Percentiles rank a stretch among this genome's conserved stretches.
Evolutionary conservation across 345 rosid genomes (phyloP).

Genomic region (Orychophragmus violaceus): DNA sequence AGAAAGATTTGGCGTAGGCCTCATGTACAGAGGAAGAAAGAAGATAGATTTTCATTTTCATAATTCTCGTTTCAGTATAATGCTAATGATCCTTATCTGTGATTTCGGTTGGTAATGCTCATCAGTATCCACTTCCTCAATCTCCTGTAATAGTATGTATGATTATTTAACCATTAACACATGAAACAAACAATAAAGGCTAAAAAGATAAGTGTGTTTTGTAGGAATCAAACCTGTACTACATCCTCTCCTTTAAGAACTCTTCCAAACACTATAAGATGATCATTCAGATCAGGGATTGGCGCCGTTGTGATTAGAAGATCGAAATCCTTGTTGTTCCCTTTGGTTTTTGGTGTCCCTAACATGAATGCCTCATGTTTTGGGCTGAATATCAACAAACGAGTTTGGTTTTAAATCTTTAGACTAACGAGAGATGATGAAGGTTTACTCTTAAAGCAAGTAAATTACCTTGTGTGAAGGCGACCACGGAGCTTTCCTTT

Average conservation of each 20-base stretch:
- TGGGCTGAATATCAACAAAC: conserved; percentile 35
- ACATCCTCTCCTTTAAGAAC: conserved; percentile 77
- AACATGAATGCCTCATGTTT: conserved; percentile 83
- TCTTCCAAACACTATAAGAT: conserved; percentile 69
- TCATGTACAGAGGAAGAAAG: conserved; percentile 27
- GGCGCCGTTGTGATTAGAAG: conserved; percentile 79
- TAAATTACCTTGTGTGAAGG: conserved; percentile 53
- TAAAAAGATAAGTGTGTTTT: neutral
- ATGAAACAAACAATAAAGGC: neutral
- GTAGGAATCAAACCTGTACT: conserved; percentile 53
- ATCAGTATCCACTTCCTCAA: conserved; percentile 95
- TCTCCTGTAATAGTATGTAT: conserved; percentile 54
- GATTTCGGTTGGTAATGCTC: conserved; percentile 82
- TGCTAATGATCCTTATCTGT: conserved; percentile 44
- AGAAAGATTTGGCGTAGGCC: conserved; percentile 17
- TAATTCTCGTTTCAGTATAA: conserved; percentile 49
- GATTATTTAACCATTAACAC: neutral
- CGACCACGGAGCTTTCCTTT: conserved; percentile 67
- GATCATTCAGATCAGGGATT: conserved; percentile 71
- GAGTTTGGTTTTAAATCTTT: neutral
- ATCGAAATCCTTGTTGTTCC: conserved; percentile 51
- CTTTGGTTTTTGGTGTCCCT: conserved; percentile 61
- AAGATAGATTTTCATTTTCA: conserved; percentile 23
- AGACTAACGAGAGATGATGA: neutral
- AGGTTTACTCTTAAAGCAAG: neutral